phyloP scores from a whole-genome alignment of 2,329 filamentous ascomycete genomes.

The Geoglossum cookeanum region DNA sequence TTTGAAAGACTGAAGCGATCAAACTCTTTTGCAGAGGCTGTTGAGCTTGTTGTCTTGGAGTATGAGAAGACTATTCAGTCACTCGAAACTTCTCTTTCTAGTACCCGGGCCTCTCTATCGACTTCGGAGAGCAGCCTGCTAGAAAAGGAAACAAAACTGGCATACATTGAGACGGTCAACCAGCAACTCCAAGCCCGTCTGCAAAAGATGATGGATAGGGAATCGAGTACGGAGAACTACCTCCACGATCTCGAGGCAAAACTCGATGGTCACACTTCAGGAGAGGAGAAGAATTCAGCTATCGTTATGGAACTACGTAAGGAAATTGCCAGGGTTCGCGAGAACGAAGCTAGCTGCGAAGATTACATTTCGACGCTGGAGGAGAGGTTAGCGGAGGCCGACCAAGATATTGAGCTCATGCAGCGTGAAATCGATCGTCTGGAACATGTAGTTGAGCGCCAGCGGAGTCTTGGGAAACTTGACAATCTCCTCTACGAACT shows the following conservation, averaged over 20 bases:
- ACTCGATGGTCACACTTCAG: slow-evolving; percentile 74
- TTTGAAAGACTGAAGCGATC: slow-evolving; percentile 83
- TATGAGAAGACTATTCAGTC: slow-evolving; percentile 98
- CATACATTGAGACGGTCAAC: slow-evolving; percentile 84
- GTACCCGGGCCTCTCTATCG: slow-evolving; percentile 65
- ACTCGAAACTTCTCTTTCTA: slow-evolving; percentile 78
- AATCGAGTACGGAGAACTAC: slow-evolving; percentile 80
- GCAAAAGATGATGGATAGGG: slow-evolving; percentile 84
- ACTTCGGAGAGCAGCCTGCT: slow-evolving; percentile 70
- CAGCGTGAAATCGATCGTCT: slow-evolving; percentile 87
- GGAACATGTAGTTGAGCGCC: slow-evolving; percentile 87
- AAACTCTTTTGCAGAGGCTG: slow-evolving; percentile 86
- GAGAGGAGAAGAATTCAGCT: slow-evolving; percentile 79
- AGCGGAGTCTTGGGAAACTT: slow-evolving; percentile 83
- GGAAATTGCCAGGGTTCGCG: slow-evolving; percentile 69
- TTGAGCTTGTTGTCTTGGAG: slow-evolving; percentile 88
- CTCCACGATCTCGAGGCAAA: slow-evolving; percentile 80
- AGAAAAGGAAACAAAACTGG: slow-evolving; percentile 85
- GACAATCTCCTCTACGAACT: slow-evolving; percentile 84
- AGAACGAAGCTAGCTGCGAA: slow-evolving; percentile 78
- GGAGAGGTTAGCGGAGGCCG: slow-evolving; percentile 83
- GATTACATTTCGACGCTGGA: slow-evolving; percentile 96
- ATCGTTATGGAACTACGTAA: slow-evolving; percentile 78
- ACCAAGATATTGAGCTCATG: slow-evolving; percentile 93
- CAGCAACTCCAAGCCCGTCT: slow-evolving; percentile 72